Percentiles rank a stretch among this genome's conserved stretches.
Conservation (phyloP, 495 filamentous ascomycete species). For the Sphaerosporella brunnea region DNA sequence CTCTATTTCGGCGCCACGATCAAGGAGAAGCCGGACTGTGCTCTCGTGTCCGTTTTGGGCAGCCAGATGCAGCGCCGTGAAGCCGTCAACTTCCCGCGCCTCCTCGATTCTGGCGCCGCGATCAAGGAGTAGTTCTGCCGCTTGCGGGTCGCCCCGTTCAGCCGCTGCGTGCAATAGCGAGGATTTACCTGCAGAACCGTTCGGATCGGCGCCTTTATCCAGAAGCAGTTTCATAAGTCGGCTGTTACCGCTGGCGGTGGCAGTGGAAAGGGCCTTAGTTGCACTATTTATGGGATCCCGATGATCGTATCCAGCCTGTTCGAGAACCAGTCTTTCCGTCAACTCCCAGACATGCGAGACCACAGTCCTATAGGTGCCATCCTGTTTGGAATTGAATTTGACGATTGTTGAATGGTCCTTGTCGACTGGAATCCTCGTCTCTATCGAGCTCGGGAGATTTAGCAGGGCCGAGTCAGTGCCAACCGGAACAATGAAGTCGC, state of each 20-base stretch:
- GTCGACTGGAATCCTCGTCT: not conserved
- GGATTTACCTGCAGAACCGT: not conserved
- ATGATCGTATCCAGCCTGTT: not conserved
- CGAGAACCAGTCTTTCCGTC: not conserved
- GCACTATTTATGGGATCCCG: not conserved
- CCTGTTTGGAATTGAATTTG: conserved; percentile 1
- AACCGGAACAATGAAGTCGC: not conserved
- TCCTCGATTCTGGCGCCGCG: not conserved
- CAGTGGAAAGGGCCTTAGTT: not conserved
- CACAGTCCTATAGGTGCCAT: not conserved
- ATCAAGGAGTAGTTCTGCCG: not conserved
- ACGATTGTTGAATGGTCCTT: conserved; percentile 8
- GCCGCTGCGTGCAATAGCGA: not conserved
- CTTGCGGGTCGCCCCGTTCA: not conserved
- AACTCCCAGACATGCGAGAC: not conserved
- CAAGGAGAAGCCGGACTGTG: not conserved
- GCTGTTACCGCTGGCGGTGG: not conserved
- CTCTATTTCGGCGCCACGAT: not conserved
- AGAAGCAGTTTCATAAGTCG: not conserved
- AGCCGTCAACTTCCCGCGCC: not conserved
- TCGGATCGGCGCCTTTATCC: not conserved
- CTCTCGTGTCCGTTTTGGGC: not conserved
- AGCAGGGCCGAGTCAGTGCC: not conserved
- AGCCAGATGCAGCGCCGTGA: not conserved
- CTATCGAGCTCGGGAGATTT: not conserved